phyloP scores from a whole-genome alignment of 106 monocot genomes.

The Acorus calamus region DNA sequence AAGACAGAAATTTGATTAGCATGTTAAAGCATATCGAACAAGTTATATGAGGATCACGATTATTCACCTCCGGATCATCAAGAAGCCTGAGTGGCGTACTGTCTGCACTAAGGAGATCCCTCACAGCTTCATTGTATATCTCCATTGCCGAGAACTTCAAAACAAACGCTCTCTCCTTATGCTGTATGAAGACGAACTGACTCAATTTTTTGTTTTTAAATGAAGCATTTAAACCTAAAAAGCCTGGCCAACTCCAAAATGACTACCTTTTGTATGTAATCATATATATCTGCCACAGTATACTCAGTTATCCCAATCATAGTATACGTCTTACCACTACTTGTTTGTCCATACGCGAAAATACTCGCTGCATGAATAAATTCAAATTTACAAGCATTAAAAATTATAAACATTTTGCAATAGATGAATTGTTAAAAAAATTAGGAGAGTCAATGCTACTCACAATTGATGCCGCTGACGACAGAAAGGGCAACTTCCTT shows the following conservation, averaged over 20 bases:
- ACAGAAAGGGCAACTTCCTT: slow-evolving; percentile 70
- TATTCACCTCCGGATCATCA: slow-evolving; percentile 68
- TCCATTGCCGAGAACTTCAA: slow-evolving; percentile 72
- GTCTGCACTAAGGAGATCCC: slow-evolving; percentile 55
- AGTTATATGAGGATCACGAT: neutral
- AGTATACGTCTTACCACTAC: slow-evolving; percentile 77
- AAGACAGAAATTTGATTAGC: neutral
- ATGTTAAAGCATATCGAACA: too few species aligned
- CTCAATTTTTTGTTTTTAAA: too few species aligned
- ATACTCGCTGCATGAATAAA: slow-evolving; percentile 45
- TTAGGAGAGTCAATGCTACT: slow-evolving; percentile 6
- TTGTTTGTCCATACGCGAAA: slow-evolving; percentile 80
- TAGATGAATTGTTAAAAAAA: neutral
- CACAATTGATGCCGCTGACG: slow-evolving; percentile 63
- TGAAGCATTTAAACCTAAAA: too few species aligned
- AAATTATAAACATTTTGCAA: too few species aligned
- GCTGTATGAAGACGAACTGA: slow-evolving; percentile 22
- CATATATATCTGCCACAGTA: slow-evolving; percentile 53
- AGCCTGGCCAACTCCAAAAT: neutral
- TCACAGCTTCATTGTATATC: slow-evolving; percentile 77
- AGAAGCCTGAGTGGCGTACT: slow-evolving; percentile 52
- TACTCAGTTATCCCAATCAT: slow-evolving; percentile 72
- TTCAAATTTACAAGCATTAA: neutral
- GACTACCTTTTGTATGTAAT: slow-evolving; percentile 53
- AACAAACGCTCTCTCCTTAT: slow-evolving; percentile 48